Percentiles rank a stretch among this genome's conserved stretches.
Evolutionary conservation across 352 stramenopile species (phyloP).

Genomic region (Pelagophyceae sp.): DNA sequence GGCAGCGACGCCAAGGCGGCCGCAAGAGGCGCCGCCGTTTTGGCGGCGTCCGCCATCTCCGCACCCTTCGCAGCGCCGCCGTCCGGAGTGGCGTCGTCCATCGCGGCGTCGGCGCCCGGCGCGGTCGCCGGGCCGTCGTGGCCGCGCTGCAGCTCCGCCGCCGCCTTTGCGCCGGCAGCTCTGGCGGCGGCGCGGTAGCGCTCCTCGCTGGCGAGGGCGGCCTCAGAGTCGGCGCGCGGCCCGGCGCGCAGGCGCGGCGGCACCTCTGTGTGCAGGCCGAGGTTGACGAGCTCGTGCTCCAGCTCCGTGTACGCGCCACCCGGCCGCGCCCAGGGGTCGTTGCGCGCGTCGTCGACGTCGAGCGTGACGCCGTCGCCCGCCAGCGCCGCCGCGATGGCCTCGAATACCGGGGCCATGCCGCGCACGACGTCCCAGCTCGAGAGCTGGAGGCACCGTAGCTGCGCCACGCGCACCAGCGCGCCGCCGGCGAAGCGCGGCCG

Average conservation of each 20-base stretch:
- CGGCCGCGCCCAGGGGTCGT: constrained; percentile 26
- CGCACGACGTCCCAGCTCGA: constrained; percentile 28
- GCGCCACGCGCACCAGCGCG: constrained; percentile 30
- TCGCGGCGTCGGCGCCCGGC: background rate
- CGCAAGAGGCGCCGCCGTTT: background rate
- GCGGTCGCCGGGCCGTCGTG: background rate
- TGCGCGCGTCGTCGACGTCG: constrained; percentile 22
- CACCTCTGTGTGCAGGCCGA: constrained; percentile 32
- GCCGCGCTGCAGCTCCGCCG: background rate
- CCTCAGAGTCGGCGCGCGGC: background rate
- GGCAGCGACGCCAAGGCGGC: constrained; percentile 8
- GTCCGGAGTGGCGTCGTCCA: background rate
- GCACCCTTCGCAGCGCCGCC: no score
- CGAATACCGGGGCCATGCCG: constrained; percentile 28
- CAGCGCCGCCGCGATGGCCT: constrained; percentile 26
- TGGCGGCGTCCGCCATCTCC: background rate
- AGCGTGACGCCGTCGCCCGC: constrained; percentile 16
- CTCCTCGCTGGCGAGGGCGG: constrained; percentile 8
- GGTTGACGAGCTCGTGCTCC: constrained; percentile 33
- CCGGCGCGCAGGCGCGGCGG: background rate
- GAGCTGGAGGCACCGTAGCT: constrained; percentile 29
- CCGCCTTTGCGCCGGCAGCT: background rate
- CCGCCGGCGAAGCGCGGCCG: constrained; percentile 28
- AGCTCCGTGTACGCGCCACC: constrained; percentile 33
- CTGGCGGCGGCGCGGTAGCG: background rate